Evolutionary conservation across 176 grass and related monocot species (phyloP).

Genomic region (Alloteropsis semialata): DNA sequence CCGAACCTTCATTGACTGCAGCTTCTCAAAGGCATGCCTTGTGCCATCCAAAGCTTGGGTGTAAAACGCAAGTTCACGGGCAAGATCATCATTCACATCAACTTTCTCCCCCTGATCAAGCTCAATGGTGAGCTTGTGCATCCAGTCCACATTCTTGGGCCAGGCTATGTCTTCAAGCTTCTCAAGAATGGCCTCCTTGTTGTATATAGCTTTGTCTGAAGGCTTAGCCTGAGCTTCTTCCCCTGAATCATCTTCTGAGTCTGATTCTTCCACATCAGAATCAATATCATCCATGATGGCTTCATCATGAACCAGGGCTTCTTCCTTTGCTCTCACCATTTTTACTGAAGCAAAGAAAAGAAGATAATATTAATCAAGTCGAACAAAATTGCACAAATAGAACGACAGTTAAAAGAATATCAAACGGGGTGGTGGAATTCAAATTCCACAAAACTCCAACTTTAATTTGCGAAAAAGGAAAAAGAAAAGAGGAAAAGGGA

Average conservation of each 20-base stretch:
- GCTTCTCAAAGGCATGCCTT: constrained; percentile 62
- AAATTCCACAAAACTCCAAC: not conserved
- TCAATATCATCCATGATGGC: constrained; percentile 33
- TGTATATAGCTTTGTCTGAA: constrained; percentile 76
- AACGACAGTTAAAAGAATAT: not conserved
- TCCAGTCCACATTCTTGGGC: constrained; percentile 77
- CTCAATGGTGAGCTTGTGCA: constrained; percentile 71
- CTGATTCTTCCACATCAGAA: constrained; percentile 28
- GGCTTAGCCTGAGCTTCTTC: constrained; percentile 48
- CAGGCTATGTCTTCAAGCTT: constrained; percentile 85
- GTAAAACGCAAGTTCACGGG: constrained; percentile 83
- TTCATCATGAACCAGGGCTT: constrained; percentile 29
- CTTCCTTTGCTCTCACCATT: constrained; percentile 28
- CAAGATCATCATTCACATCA: constrained; percentile 88
- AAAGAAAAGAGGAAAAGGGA: too few relatives aligned
- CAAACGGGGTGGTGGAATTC: not conserved
- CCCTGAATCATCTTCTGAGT: constrained; percentile 52
- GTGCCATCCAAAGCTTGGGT: constrained; percentile 82
- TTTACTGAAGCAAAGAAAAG: constrained; percentile 9
- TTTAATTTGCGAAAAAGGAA: too few relatives aligned
- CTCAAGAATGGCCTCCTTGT: constrained; percentile 65
- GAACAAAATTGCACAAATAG: not conserved
- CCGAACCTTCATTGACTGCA: constrained; percentile 58
- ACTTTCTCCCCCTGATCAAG: constrained; percentile 58
- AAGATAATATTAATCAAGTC: not conserved